A percentile compares a stretch with the other conserved stretches of the same genome.
These are phyloP conservation scores for Cryptosporidium ubiquitum DNA, from an alignment of 169 alveolate genomes.

Conservation along the genomic window DNA sequence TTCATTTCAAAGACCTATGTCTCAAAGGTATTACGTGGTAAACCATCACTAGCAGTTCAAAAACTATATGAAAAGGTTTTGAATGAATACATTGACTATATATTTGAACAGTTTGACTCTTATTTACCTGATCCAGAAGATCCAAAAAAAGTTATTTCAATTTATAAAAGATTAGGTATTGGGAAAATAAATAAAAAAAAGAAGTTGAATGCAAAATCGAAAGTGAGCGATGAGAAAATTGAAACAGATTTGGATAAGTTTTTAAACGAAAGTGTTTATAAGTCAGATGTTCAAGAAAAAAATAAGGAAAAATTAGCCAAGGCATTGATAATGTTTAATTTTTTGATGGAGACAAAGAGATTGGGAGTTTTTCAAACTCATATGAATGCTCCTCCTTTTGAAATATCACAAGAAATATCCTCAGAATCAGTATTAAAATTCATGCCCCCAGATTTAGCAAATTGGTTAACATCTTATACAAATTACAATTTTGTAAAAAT, in stretches of 20 bases:
- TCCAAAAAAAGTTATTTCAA: background rate
- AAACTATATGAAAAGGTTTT: constrained; percentile 33
- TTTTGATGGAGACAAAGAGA: constrained; percentile 35
- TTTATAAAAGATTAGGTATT: background rate
- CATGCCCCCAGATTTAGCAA: constrained; percentile 67
- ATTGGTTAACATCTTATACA: constrained; percentile 31
- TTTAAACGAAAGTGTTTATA: constrained; percentile 1
- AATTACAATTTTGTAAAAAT: background rate
- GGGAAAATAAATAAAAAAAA: background rate
- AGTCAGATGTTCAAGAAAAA: background rate
- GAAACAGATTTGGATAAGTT: background rate
- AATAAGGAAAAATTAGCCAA: background rate
- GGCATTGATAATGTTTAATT: constrained; percentile 43
- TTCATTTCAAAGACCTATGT: constrained; percentile 1
- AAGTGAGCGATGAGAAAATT: background rate
- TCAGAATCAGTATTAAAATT: constrained; percentile 1
- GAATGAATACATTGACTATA: constrained; percentile 28
- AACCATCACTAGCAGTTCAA: constrained; percentile 35
- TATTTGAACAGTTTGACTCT: background rate
- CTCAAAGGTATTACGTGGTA: constrained; percentile 39
- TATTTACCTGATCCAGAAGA: background rate
- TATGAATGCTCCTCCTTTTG: background rate
- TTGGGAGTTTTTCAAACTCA: constrained; percentile 40
- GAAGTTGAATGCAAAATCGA: background rate
- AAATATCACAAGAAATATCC: constrained; percentile 8